Base-by-base conservation (phyloP, 176 grass and related monocot genomes). In the Cenchrus fungigraminus region DNA sequence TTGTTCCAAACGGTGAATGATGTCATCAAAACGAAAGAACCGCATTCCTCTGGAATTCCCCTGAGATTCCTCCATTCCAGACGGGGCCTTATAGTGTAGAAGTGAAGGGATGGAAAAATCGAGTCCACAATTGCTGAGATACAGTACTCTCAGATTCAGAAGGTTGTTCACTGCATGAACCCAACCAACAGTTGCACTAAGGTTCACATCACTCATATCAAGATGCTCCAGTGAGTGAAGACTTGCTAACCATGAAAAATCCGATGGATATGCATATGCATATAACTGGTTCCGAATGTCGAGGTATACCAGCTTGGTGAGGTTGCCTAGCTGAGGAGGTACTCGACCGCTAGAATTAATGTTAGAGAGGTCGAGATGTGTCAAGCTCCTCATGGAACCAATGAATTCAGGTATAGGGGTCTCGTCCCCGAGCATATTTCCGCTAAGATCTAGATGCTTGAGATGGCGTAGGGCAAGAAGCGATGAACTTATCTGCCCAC, bases 251-350 rank as follows among this genome's bases (percentile, higher is more conserved):
- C 65, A 68, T 9, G 65, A 68, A 68, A 68, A 3, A 8, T 42
- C 65, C 5, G 62, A 34, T 65, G 62, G 32, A 65, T 65, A 32
- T 64, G 11, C 11, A 64, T 9, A 3, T n/a, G 6, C 16, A 59
- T 8, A 46, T 8, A 46, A 9, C 45, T 8, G 5, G 6, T 57
- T 12, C 1, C 11, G 12, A 15, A 53, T 19, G 54, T 56, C 54
- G 15, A 56, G 54, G 54, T 10, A 10, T 19, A 3, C 37, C 16
- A 17, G 37, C 19, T 40, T 19, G 34, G 37, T 67, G 14, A 67
- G 29, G 32, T 67, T 67, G 64, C 64, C 64, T 40, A 67, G 32
- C 64, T 67, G 64, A 67, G 64, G 64, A 40, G 64, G 64, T 34
- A 67, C 13, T 16, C 4, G 64, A 17, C 64, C 64, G 3, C 29